Evolutionary conservation across 2,329 filamentous ascomycete species (phyloP), one percentile per base, ranked within the genome.

Genomic region (Pseudogymnoascus sp.): DNA sequence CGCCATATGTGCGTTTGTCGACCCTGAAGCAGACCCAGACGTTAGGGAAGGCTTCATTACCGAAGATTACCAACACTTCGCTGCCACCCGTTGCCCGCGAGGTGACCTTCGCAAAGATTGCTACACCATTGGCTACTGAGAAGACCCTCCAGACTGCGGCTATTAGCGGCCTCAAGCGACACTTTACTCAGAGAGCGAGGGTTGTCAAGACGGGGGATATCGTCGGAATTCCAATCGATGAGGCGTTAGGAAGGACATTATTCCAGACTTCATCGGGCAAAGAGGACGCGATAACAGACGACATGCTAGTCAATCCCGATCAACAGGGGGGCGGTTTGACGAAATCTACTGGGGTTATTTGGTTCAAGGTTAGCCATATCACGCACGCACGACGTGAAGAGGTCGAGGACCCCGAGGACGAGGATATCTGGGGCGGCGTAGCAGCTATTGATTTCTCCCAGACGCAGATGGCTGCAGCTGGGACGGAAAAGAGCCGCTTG

Each of bases 381-480:
- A 80, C 81, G 63, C 77, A 82, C 5, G 79, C 79, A 72, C 85
- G 78, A 69, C 75, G 72, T 69, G 87, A 79, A 69, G 80, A 72
- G 71, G 67, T 70, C 0, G 79, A 84, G 6, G 80, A 83, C n/a
- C 83, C 84, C 13, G 80, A 84, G 1, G 82, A 83, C 3, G 84
- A 87, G 60, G 87, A 90, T 62, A 79, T 87, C 7, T 99, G 95
- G 95, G 92, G 91, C 39, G 90, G 90, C 1, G 87, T 93, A 41
- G 91, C 90, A 2, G 89, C 89, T 57, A 91, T 99, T 60, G 93
- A 98, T 74, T 90, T 90, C 51, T 85, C 88, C 6, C 90, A 87
- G 65, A 96, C 96, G 3, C 89, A 92, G 65, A 93, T 98, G 81
- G 90, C 93, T 65, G 92, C 96, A 72, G 92, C 93, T 37, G 95